Percentiles rank a stretch among this genome's conserved stretches.
These are phyloP conservation scores for Phaffomyces opuntiae DNA, from an alignment of 805 yeast genomes.

Conservation along the genomic window DNA sequence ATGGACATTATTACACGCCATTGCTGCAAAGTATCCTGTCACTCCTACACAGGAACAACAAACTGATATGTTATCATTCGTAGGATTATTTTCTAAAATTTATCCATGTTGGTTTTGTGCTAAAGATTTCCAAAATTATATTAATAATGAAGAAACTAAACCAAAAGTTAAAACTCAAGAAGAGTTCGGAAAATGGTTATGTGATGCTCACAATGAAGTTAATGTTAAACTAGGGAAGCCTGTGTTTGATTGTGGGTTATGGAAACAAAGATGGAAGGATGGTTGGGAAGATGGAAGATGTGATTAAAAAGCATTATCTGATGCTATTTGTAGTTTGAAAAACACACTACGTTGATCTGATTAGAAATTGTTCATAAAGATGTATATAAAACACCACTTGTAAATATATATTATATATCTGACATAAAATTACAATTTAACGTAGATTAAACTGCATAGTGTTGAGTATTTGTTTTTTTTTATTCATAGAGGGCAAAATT, in stretches of 20 bases:
- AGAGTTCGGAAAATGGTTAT: constrained; percentile 82
- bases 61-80: constrained; percentile 61
- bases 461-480: background rate
- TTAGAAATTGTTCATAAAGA: background rate
- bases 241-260: constrained; percentile 74
- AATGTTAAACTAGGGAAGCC: constrained; percentile 82
- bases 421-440: background rate
- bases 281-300: constrained; percentile 72
- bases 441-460: no score
- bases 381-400: background rate
- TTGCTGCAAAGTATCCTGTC: constrained; percentile 85
- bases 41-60: constrained; percentile 57
- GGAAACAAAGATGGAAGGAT: constrained; percentile 93
- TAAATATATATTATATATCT: background rate
- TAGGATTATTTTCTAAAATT: constrained; percentile 63
- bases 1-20: constrained; percentile 87
- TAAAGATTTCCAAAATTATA: constrained; percentile 64
- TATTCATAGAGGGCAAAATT: constrained; percentile 35
- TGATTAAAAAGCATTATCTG: constrained; percentile 22
- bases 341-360: background rate
- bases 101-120: constrained; percentile 97
- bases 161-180: constrained; percentile 64
- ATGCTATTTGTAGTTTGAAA: no score
- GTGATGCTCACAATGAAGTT: constrained; percentile 94
- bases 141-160: constrained; percentile 32